phyloP scores from a whole-genome alignment of 164 flowering plant genomes.

The Berberis vulgaris region DNA sequence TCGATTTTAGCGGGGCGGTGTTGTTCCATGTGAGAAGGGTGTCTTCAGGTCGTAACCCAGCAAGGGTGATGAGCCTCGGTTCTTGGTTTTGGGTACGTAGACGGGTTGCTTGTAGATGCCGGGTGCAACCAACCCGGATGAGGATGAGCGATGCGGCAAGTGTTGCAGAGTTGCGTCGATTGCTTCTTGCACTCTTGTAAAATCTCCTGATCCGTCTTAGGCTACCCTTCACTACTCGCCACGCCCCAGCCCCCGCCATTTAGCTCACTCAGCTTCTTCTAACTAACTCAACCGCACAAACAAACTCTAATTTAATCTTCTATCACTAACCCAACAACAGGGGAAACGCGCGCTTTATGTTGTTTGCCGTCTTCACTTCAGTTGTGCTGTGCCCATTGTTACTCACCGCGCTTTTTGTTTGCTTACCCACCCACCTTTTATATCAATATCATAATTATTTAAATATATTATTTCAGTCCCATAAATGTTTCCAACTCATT shows the following conservation, averaged over 20 bases:
- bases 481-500: too few species aligned
- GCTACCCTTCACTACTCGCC: conserved; percentile 45
- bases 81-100: conserved; percentile 90
- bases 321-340: too few species aligned
- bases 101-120: conserved; percentile 79
- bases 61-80: conserved; percentile 55
- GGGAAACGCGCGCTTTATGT: too few species aligned
- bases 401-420: too few species aligned
- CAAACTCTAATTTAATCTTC: too few species aligned
- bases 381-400: too few species aligned
- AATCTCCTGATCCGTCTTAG: conserved; percentile 64
- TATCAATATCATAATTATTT: too few species aligned
- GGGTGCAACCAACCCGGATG: conserved; percentile 29
- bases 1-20: conserved; percentile 67
- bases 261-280: too few species aligned
- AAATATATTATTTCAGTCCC: too few species aligned
- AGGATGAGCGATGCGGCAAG: conserved; percentile 53
- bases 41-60: conserved; percentile 52
- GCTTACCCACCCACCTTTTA: too few species aligned
- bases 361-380: too few species aligned
- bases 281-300: too few species aligned
- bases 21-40: conserved; percentile 85
- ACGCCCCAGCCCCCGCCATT: conserved; percentile 22
- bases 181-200: conserved; percentile 74
- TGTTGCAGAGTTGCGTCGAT: conserved; percentile 60